Base-by-base conservation (phyloP, 1,139 yeast species). In the Saccharomyces pastorianus region DNA sequence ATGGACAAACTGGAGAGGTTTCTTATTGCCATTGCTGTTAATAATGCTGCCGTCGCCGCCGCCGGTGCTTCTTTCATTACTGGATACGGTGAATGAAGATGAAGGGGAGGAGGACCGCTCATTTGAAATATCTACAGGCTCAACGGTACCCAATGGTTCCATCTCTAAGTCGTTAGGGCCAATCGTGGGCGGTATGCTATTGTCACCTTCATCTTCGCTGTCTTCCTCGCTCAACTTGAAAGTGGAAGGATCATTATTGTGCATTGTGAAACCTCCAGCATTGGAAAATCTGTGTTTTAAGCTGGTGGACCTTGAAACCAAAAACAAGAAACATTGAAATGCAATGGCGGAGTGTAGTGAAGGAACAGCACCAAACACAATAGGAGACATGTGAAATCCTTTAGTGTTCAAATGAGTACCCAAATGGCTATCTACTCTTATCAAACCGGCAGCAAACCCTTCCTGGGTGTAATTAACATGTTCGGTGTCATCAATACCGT, bases 301-400 rank as follows among this genome's bases (percentile, higher is more conserved):
- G 44, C 58, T 47, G 6, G 63, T 53, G 2, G 67, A 53, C 47
- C 68, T 57, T 11, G 60, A 55, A 38, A 75, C 62, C 55, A 79
- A 65, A 62, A 78, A 77, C 56, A 79, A 70, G 59, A 78, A 76
- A 49, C 79, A 77, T 64, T 79, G 78, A 54, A 78, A 76, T 1
- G 84, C 84, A 77, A 81, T 80, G 27, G 85, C 85, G 6, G 84
- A 79, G 66, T 84, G 88, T 55, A 84, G 70, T 2, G 85, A 81
- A 1, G 88, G 88, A 47, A 83, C 74, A 0, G 88, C 88, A 6
- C 88, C 88, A 71, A 84, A 84, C 25, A 84, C 88, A 53, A 83
- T 82, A 11, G 88, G 87, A 17, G 83, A 77, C 61, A 78, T 77
- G 65, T 82, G 86, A 73, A 83, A 82, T 2, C 88, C 88, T 25